Conservation (phyloP, 2,329 filamentous ascomycete species). For the Botrytis porri region DNA sequence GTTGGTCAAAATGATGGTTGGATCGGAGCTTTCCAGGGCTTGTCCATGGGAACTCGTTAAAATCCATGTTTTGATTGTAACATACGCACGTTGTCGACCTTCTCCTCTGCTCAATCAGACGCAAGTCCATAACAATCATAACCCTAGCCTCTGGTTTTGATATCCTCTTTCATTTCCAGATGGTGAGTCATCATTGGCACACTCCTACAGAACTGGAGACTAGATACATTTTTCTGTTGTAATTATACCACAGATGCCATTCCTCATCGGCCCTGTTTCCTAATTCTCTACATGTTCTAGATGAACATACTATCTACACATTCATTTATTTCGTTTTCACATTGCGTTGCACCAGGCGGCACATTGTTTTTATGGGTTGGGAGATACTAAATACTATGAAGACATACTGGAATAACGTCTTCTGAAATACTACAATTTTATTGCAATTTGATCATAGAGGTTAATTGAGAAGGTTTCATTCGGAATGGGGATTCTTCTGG, state of each 20-base stretch:
- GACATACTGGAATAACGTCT: slow-evolving; percentile 1
- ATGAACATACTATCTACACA: slow-evolving; percentile 8
- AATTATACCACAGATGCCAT: slow-evolving; percentile 17
- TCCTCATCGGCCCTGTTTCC: not conserved
- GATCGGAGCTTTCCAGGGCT: slow-evolving; percentile 61
- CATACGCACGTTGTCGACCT: not conserved
- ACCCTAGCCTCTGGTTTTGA: slow-evolving; percentile 1
- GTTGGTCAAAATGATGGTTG: slow-evolving; percentile 51
- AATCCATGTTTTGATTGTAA: not conserved
- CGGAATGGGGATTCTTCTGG: slow-evolving; percentile 12
- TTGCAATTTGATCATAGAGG: slow-evolving; percentile 20
- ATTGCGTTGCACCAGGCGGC: not conserved
- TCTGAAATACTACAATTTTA: not conserved
- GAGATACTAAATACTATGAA: slow-evolving; percentile 4
- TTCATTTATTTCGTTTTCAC: slow-evolving; percentile 1
- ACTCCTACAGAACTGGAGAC: slow-evolving; percentile 8
- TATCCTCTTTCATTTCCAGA: not conserved
- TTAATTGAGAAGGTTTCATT: slow-evolving; percentile 12
- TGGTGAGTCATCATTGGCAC: not conserved
- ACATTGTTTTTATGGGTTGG: not conserved
- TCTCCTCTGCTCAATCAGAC: not conserved
- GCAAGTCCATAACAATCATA: not conserved
- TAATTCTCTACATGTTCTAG: slow-evolving; percentile 13
- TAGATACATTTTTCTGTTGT: slow-evolving; percentile 17
- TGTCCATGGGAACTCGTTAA: slow-evolving; percentile 59